Percentiles rank a stretch among this genome's conserved stretches.
These are phyloP conservation scores for Pyrenophora tritici-repentis DNA, from an alignment of 2,329 filamentous ascomycete species.

Conservation along the genomic window DNA sequence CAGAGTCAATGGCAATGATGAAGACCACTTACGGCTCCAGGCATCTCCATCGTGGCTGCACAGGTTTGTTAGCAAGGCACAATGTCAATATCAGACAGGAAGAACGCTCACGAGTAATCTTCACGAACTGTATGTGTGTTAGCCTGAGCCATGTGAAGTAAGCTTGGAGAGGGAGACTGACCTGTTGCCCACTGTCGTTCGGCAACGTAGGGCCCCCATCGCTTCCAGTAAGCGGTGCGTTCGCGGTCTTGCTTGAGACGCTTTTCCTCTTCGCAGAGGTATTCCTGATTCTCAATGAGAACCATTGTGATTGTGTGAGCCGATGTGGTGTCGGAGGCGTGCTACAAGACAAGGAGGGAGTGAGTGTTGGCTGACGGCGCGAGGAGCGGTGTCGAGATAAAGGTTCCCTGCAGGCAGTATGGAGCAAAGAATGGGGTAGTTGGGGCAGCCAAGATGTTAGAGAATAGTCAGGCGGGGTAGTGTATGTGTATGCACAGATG, in stretches of 20 bases:
- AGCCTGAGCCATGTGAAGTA: constrained; percentile 21
- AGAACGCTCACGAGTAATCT: constrained; percentile 74
- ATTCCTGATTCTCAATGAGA: constrained; percentile 84
- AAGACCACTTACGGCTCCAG: constrained; percentile 78
- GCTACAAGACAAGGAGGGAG: constrained; percentile 12
- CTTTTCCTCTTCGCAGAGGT: constrained; percentile 87
- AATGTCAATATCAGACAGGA: constrained; percentile 7
- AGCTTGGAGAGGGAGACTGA: constrained; percentile 48
- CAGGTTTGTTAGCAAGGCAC: constrained; percentile 32
- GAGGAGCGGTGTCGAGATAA: constrained; percentile 31
- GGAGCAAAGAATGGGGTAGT: constrained; percentile 28
- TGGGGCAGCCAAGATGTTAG: constrained; percentile 19
- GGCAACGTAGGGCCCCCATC: constrained; percentile 92
- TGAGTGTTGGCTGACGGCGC: constrained; percentile 20
- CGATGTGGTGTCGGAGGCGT: constrained; percentile 8
- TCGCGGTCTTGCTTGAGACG: constrained; percentile 85
- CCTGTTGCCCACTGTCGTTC: constrained; percentile 96
- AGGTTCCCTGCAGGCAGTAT: constrained; percentile 24
- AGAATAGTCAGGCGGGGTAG: constrained; percentile 8
- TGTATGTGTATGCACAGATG: constrained; percentile 5
- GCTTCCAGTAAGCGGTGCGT: constrained; percentile 93
- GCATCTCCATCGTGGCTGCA: constrained; percentile 80
- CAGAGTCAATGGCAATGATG: constrained; percentile 1
- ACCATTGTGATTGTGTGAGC: constrained; percentile 66
- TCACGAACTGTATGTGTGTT: constrained; percentile 69